These are phyloP conservation scores for Sporothrix pallida DNA, from an alignment of 2,329 filamentous ascomycete species.

Conservation along the genomic window DNA sequence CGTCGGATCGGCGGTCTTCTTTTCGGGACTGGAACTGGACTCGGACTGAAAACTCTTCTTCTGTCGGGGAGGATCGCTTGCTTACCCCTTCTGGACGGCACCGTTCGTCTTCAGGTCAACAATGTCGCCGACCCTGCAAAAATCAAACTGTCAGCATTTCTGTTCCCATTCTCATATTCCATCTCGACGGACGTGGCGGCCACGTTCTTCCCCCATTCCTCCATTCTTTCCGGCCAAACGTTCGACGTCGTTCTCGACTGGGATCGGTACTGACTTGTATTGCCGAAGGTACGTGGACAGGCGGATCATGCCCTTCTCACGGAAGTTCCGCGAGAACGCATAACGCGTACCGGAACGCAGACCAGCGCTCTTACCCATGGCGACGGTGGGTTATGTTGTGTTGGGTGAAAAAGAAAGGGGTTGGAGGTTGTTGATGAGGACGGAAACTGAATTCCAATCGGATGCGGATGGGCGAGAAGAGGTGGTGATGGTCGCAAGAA, in stretches of 20 bases:
- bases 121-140: constrained; percentile 86
- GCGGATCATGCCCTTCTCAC: constrained; percentile 91
- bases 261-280: constrained; percentile 71
- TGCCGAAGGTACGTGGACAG: constrained; percentile 93
- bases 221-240: neutral
- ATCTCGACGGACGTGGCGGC: too few relatives aligned
- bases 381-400: constrained; percentile 45
- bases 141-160: constrained; percentile 34
- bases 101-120: constrained; percentile 99
- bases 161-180: constrained; percentile 39
- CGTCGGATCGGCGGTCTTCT: neutral
- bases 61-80: constrained; percentile 40
- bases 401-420: constrained; percentile 14
- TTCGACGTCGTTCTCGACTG: constrained; percentile 25
- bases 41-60: neutral
- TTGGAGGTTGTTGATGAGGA: constrained; percentile 8
- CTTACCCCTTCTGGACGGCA: constrained; percentile 97
- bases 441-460: constrained; percentile 21
- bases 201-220: neutral
- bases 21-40: neutral
- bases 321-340: constrained; percentile 93
- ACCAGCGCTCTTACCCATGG: constrained; percentile 86
- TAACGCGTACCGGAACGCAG: constrained; percentile 86
- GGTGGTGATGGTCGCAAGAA: constrained; percentile 30
- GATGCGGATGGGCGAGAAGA: constrained; percentile 21